A percentile compares a stretch with the other conserved stretches of the same genome.
These are phyloP conservation scores for Botrytis tulipae DNA, from an alignment of 2,329 filamentous ascomycete genomes.

Conservation along the genomic window DNA sequence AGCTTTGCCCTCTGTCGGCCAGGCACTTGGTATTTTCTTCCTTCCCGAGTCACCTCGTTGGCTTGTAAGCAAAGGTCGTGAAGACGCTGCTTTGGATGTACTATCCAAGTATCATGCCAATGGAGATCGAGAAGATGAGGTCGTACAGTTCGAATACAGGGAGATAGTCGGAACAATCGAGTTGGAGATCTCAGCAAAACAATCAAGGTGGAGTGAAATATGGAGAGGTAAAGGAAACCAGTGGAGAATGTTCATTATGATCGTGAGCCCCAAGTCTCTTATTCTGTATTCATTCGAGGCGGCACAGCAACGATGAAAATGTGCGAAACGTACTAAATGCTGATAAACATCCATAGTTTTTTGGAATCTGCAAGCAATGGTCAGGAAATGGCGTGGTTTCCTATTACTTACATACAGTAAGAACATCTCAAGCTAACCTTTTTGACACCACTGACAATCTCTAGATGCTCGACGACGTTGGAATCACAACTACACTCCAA, in stretches of 20 bases:
- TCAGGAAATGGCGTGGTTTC: conserved; percentile 28
- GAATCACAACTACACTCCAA: conserved; percentile 26
- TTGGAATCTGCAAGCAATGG: conserved; percentile 30
- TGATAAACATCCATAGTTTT: conserved; percentile 13
- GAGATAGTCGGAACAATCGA: conserved; percentile 26
- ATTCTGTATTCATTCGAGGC: background rate
- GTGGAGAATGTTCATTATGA: conserved; percentile 24
- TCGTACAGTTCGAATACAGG: conserved; percentile 47
- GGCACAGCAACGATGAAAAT: background rate
- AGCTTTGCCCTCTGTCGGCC: conserved; percentile 25
- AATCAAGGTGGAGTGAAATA: conserved; percentile 24
- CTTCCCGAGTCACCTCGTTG: conserved; percentile 60
- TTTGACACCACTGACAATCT: background rate
- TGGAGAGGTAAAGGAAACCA: conserved; percentile 23
- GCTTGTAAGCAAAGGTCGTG: conserved; percentile 53
- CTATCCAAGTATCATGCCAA: conserved; percentile 56
- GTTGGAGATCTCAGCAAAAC: conserved; percentile 41
- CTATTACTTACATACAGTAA: conserved; percentile 41
- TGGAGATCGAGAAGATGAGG: conserved; percentile 47
- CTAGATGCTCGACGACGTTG: conserved; percentile 28
- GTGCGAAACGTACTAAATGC: background rate
- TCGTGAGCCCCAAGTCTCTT: background rate
- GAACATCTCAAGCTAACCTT: background rate
- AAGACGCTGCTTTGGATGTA: conserved; percentile 50
- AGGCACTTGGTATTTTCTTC: conserved; percentile 47